These are phyloP conservation scores for Lentinula boryana DNA, from an alignment of 768 basidiomycete species.

Conservation along the genomic window DNA sequence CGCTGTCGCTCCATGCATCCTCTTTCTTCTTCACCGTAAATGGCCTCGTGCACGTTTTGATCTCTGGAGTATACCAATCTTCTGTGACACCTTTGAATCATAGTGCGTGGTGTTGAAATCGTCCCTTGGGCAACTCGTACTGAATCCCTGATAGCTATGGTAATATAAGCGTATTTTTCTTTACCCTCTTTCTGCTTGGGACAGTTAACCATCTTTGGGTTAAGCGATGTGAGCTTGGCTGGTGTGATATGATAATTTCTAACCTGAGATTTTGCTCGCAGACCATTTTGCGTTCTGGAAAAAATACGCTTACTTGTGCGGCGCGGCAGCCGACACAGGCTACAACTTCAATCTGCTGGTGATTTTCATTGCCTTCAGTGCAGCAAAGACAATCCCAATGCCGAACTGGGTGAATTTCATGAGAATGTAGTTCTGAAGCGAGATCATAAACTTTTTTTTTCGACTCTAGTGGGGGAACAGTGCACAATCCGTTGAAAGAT, in stretches of 20 bases:
- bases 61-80: slow-evolving; percentile 17
- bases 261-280: neutral
- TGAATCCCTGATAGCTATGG: slow-evolving; percentile 10
- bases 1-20: slow-evolving; percentile 12
- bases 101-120: slow-evolving; percentile 1
- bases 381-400: slow-evolving; percentile 14
- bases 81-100: slow-evolving; percentile 16
- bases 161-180: slow-evolving; percentile 14
- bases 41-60: slow-evolving; percentile 16
- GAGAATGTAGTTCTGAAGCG: no score
- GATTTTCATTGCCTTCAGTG: slow-evolving; percentile 20
- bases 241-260: neutral
- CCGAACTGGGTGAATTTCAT: slow-evolving; percentile 14
- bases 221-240: slow-evolving; percentile 15
- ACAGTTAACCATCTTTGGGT: slow-evolving; percentile 18
- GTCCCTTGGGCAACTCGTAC: neutral
- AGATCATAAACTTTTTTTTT: neutral
- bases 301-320: slow-evolving; percentile 17
- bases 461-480: slow-evolving; percentile 18
- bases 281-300: slow-evolving; percentile 18
- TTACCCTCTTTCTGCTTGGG: slow-evolving; percentile 17
- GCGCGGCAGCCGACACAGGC: slow-evolving; percentile 19
- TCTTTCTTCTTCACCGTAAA: slow-evolving; percentile 16
- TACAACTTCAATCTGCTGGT: slow-evolving; percentile 21
- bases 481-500: slow-evolving; percentile 18